Evolutionary conservation across 2,329 filamentous ascomycete species (phyloP).

Genomic region (Talaromyces islandicus): DNA sequence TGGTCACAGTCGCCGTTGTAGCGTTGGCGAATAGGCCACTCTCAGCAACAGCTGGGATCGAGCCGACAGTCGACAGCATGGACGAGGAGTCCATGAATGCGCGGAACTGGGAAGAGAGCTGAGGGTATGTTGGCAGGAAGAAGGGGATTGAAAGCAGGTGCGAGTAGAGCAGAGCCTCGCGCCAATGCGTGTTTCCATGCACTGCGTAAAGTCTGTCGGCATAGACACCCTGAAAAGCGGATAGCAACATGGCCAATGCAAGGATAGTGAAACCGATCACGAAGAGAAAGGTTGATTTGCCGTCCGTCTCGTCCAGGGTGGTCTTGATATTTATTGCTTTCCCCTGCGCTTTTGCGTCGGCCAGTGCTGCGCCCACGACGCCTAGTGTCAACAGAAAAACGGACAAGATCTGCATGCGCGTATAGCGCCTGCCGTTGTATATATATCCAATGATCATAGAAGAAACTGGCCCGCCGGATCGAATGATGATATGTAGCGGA

Average conservation of each 20-base stretch:
- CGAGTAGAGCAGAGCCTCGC: constrained; percentile 94
- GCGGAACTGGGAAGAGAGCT: constrained; percentile 31
- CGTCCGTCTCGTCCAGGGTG: constrained; percentile 10
- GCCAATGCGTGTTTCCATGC: constrained; percentile 80
- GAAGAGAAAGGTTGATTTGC: constrained; percentile 37
- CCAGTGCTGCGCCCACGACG: constrained; percentile 82
- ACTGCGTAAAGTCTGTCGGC: constrained; percentile 82
- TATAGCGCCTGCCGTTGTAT: constrained; percentile 74
- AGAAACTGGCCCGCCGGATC: constrained; percentile 91
- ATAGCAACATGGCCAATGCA: constrained; percentile 80
- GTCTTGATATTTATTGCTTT: constrained; percentile 25
- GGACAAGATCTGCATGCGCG: constrained; percentile 69
- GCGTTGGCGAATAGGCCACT: not conserved
- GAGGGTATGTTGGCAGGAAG: constrained; percentile 33
- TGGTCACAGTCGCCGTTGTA: not conserved
- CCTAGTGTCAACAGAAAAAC: constrained; percentile 79
- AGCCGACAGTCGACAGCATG: constrained; percentile 19
- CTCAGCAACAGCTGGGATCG: not conserved
- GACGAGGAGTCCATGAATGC: constrained; percentile 29
- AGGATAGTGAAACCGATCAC: constrained; percentile 70
- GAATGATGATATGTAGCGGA: constrained; percentile 91
- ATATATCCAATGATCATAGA: constrained; percentile 88
- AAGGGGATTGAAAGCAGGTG: constrained; percentile 47
- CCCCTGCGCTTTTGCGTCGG: constrained; percentile 77
- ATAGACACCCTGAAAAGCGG: constrained; percentile 91